Percentiles rank a stretch among this genome's conserved stretches.
Evolutionary conservation across 345 rosid genomes (phyloP).

Genomic region (Stellera chamaejasme): DNA sequence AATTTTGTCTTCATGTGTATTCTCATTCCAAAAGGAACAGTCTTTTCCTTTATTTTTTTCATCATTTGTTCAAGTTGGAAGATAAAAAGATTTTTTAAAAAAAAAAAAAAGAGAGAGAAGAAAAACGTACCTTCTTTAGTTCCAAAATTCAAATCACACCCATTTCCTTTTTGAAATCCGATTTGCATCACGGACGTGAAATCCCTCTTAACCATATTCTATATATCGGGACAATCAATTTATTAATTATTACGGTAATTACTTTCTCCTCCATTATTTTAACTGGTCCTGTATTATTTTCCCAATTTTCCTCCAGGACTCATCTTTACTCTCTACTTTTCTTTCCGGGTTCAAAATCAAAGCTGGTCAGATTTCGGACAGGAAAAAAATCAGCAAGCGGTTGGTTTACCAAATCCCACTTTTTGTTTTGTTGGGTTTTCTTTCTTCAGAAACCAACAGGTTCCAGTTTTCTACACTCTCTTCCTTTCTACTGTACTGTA

Average conservation of each 20-base stretch:
- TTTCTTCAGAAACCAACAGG: conserved; percentile 22
- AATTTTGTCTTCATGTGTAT: too few relatives aligned
- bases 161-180: conserved; percentile 31
- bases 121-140: neutral
- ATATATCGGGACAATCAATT: conserved; percentile 47
- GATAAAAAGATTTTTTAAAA: too few relatives aligned
- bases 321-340: conserved; percentile 4
- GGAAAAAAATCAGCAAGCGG: conserved; percentile 18
- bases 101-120: neutral
- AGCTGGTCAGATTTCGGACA: conserved; percentile 21
- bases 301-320: neutral
- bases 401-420: conserved; percentile 18
- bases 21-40: too few relatives aligned
- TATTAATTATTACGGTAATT: conserved; percentile 19
- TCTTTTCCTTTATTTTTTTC: too few relatives aligned
- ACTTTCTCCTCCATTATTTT: conserved; percentile 7
- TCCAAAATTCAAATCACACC: conserved; percentile 25
- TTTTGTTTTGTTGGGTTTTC: conserved; percentile 20
- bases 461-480: neutral
- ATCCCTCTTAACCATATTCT: conserved; percentile 41
- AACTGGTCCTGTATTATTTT: neutral
- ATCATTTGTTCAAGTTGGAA: too few relatives aligned
- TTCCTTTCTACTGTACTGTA: neutral
- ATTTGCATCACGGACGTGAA: conserved; percentile 57
- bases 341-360: conserved; percentile 5